Conservation (phyloP, 352 stramenopile genomes). For the Phytophthora gonapodyides region DNA sequence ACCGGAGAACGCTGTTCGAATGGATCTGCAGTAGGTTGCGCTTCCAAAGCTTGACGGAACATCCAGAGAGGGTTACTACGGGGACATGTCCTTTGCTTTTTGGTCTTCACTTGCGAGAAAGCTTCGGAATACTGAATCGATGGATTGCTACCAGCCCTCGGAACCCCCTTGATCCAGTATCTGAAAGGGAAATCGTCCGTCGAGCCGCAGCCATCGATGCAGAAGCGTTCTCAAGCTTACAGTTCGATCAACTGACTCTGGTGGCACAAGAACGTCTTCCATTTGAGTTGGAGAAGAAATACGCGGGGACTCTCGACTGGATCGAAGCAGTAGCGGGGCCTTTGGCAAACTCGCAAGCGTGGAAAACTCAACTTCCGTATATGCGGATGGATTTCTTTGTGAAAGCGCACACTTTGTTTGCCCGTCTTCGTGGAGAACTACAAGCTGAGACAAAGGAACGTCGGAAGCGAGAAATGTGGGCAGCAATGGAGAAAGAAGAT, state of each 20-base stretch:
- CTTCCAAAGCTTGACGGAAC: conserved; percentile 67
- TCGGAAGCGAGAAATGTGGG: conserved; percentile 21
- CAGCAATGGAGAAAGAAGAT: conserved; percentile 39
- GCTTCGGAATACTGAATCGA: conserved; percentile 53
- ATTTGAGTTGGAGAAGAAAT: conserved; percentile 40
- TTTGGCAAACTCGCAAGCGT: background rate
- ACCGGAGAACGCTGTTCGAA: conserved; percentile 48
- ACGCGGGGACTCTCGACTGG: conserved; percentile 43
- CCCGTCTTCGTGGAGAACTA: conserved; percentile 42
- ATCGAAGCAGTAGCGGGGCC: conserved; percentile 12
- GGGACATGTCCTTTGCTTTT: conserved; percentile 44
- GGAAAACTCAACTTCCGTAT: conserved; percentile 26
- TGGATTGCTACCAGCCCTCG: conserved; percentile 55
- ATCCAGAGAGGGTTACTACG: conserved; percentile 47
- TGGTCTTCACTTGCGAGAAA: conserved; percentile 54
- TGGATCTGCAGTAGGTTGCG: conserved; percentile 57
- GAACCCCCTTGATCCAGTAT: conserved; percentile 47
- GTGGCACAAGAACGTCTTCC: conserved; percentile 31
- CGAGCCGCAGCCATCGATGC: conserved; percentile 39
- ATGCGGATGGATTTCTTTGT: conserved; percentile 51
- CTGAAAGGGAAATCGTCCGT: conserved; percentile 30
- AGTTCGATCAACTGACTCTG: conserved; percentile 65
- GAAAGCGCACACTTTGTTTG: conserved; percentile 45
- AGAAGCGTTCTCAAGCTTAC: conserved; percentile 46
- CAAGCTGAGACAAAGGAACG: conserved; percentile 34